Conservation (phyloP, 371 early-diverging fungal genomes). For the Syncephalastrum contaminatum region DNA sequence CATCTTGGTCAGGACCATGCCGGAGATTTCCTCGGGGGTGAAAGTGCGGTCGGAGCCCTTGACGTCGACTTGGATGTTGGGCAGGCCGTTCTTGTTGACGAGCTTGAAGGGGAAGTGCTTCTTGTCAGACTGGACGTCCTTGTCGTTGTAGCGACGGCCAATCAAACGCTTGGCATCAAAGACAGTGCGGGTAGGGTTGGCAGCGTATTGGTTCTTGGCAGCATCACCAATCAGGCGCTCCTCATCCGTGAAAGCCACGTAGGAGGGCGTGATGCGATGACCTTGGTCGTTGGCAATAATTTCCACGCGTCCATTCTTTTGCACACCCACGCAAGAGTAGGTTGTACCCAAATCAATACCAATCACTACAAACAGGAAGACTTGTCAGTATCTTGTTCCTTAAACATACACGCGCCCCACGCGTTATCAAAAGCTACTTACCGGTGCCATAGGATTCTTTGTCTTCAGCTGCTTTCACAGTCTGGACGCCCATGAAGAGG, state of each 20-base stretch:
- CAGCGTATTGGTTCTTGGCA: constrained; percentile 82
- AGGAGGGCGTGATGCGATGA: constrained; percentile 87
- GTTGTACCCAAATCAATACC: constrained; percentile 97
- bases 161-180: constrained; percentile 96
- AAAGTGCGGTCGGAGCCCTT: constrained; percentile 89
- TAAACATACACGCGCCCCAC: too few species aligned
- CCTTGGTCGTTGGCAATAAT: constrained; percentile 83
- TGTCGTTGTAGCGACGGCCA: constrained; percentile 83
- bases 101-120: constrained; percentile 93
- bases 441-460: constrained; percentile 53
- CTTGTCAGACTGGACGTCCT: constrained; percentile 83
- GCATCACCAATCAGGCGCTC: constrained; percentile 88
- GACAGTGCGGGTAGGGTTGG: constrained; percentile 87
- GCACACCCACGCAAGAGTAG: constrained; percentile 96
- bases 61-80: constrained; percentile 79
- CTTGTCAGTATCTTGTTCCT: background rate
- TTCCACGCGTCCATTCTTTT: constrained; percentile 84
- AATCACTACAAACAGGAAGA: constrained; percentile 30
- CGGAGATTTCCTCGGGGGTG: constrained; percentile 96
- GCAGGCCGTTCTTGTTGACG: constrained; percentile 78
- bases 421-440: constrained; percentile 17
- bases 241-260: constrained; percentile 83
- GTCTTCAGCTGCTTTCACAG: constrained; percentile 39
- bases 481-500: constrained; percentile 31
- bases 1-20: constrained; percentile 97